phyloP scores from a whole-genome alignment of 1,139 yeast genomes.

The Pneumocystis murina region DNA sequence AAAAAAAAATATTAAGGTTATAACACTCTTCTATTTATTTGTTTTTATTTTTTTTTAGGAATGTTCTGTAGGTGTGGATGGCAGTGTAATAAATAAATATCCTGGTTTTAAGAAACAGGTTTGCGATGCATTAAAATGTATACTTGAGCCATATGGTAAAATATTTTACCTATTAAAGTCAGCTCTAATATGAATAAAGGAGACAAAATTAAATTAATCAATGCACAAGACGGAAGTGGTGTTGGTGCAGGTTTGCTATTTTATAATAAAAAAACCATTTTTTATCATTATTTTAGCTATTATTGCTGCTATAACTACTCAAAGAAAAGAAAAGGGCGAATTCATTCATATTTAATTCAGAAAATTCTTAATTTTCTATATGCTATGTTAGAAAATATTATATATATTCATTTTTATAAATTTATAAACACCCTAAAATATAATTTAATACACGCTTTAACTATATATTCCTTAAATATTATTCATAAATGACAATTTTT shows the following conservation, averaged over 20 bases:
- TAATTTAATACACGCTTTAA: not conserved
- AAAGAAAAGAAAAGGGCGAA: slow-evolving; percentile 53
- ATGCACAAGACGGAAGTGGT: slow-evolving; percentile 97
- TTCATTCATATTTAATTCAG: slow-evolving; percentile 27
- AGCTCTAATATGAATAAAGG: slow-evolving; percentile 25
- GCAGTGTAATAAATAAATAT: slow-evolving; percentile 85
- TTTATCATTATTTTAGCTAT: slow-evolving; percentile 77
- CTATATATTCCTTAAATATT: not conserved
- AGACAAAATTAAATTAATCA: slow-evolving; percentile 67
- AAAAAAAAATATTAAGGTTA: slow-evolving; percentile 52
- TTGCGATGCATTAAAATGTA: slow-evolving; percentile 74
- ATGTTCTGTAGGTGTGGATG: slow-evolving; percentile 93
- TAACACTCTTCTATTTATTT: not conserved
- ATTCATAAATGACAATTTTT: not conserved
- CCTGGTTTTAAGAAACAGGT: slow-evolving; percentile 86
- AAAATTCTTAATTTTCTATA: not conserved
- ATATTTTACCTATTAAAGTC: slow-evolving; percentile 35
- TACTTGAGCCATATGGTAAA: slow-evolving; percentile 36
- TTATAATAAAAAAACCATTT: not conserved
- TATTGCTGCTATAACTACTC: slow-evolving; percentile 83
- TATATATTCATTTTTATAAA: not conserved
- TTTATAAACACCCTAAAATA: not conserved
- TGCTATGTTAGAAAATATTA: not conserved
- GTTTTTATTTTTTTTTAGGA: slow-evolving; percentile 17
- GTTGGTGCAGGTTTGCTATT: not conserved